These are phyloP conservation scores for Euphrasia confusa DNA, from an alignment of 257 asterid species.

Conservation along the genomic window DNA sequence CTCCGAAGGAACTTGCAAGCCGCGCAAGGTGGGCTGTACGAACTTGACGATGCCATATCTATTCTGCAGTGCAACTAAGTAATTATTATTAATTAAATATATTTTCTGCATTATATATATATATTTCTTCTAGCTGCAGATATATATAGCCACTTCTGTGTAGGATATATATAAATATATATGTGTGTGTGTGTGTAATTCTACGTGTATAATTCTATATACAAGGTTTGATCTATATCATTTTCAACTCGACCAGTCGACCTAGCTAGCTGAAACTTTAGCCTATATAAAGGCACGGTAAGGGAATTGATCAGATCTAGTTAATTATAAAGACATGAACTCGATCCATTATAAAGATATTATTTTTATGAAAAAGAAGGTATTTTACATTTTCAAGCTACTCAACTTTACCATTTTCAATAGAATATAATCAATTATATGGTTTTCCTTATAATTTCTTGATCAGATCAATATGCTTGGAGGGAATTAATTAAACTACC, in stretches of 20 bases:
- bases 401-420: neutral
- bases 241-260: no score
- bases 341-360: no score
- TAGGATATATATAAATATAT: no score
- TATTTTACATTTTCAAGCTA: neutral
- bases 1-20: slow-evolving; percentile 9
- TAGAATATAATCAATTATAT: neutral
- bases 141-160: no score
- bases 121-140: no score
- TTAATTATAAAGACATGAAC: neutral
- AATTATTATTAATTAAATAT: no score
- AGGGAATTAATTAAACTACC: neutral
- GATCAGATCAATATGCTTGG: neutral
- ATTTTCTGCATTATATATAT: no score
- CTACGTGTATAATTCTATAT: no score
- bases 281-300: neutral
- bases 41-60: neutral
- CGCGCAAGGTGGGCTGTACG: neutral
- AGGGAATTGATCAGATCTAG: neutral
- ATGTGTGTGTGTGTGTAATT: no score
- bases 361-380: no score
- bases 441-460: neutral
- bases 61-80: neutral
- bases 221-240: no score
- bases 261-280: no score